These are phyloP conservation scores for Xylaria sp. DNA, from an alignment of 495 filamentous ascomycete genomes.

Conservation along the genomic window DNA sequence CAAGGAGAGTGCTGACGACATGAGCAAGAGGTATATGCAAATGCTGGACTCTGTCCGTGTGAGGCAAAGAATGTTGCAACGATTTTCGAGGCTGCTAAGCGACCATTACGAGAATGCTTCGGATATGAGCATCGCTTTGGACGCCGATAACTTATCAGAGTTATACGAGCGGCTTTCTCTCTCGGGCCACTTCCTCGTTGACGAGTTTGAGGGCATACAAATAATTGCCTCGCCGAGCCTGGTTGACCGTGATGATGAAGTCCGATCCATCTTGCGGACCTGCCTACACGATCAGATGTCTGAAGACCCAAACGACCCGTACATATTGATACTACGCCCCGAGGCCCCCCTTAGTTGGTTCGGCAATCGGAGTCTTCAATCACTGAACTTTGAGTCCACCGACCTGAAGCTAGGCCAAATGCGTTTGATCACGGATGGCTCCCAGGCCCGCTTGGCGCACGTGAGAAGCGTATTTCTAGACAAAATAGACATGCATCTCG, in stretches of 20 bases:
- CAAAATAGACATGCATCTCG: constrained; percentile 77
- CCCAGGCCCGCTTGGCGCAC: constrained; percentile 76
- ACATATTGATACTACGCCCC: constrained; percentile 83
- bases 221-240: constrained; percentile 85
- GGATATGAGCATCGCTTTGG: constrained; percentile 84
- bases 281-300: constrained; percentile 81
- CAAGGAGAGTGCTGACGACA: constrained; percentile 83
- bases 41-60: constrained; percentile 94
- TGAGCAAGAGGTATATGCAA: constrained; percentile 96
- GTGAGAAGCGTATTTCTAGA: constrained; percentile 80
- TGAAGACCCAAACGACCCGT: constrained; percentile 78
- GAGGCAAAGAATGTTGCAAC: constrained; percentile 78
- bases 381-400: constrained; percentile 76
- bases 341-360: constrained; percentile 83
- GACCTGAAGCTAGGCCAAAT: constrained; percentile 88
- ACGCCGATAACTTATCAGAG: constrained; percentile 67
- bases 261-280: constrained; percentile 84
- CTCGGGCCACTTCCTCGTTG: constrained; percentile 85
- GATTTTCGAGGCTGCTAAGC: constrained; percentile 84
- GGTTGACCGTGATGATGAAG: constrained; percentile 74
- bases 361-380: constrained; percentile 73
- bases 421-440: constrained; percentile 88
- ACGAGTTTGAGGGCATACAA: constrained; percentile 77
- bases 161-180: constrained; percentile 83
- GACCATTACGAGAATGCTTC: constrained; percentile 95